Evolutionary conservation across 2,329 filamentous ascomycete species (phyloP).

Genomic region (Colletotrichum brevisporum): DNA sequence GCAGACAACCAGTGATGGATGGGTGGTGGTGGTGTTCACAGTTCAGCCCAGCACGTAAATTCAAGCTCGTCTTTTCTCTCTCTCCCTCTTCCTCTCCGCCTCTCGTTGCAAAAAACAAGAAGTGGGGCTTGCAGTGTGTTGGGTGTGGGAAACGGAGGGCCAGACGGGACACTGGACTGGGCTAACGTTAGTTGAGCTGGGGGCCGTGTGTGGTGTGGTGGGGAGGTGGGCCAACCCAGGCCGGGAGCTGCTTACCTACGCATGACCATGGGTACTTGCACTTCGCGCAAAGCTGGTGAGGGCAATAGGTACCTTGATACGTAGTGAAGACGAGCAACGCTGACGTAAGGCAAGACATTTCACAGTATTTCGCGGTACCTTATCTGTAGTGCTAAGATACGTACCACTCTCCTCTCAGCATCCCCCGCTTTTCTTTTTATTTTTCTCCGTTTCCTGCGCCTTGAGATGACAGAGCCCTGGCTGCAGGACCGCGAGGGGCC

Average conservation of each 20-base stretch:
- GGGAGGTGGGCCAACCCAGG: conserved; percentile 11
- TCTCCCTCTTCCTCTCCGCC: neutral
- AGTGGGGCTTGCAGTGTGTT: conserved; percentile 6
- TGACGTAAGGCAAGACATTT: neutral
- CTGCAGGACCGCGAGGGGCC: conserved; percentile 14
- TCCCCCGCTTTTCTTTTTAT: conserved; percentile 8
- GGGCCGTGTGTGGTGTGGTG: conserved; percentile 32
- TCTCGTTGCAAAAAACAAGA: conserved; percentile 8
- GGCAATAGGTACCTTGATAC: too few species aligned
- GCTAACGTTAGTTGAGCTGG: conserved; percentile 29
- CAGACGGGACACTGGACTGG: conserved; percentile 15
- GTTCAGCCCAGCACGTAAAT: neutral
- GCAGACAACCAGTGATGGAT: neutral
- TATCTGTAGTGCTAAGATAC: neutral
- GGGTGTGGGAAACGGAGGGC: conserved; percentile 23
- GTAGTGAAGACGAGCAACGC: too few species aligned
- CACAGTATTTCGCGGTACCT: too few species aligned
- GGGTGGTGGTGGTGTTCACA: conserved; percentile 1
- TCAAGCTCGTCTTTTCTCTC: conserved; percentile 14
- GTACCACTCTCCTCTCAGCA: neutral
- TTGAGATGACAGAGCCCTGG: conserved; percentile 29
- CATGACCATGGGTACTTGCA: neutral
- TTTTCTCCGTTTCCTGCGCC: conserved; percentile 6
- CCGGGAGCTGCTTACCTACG: too few species aligned
- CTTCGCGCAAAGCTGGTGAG: neutral